phyloP scores from a whole-genome alignment of 768 basidiomycete genomes.

The Lactarius psammicola region DNA sequence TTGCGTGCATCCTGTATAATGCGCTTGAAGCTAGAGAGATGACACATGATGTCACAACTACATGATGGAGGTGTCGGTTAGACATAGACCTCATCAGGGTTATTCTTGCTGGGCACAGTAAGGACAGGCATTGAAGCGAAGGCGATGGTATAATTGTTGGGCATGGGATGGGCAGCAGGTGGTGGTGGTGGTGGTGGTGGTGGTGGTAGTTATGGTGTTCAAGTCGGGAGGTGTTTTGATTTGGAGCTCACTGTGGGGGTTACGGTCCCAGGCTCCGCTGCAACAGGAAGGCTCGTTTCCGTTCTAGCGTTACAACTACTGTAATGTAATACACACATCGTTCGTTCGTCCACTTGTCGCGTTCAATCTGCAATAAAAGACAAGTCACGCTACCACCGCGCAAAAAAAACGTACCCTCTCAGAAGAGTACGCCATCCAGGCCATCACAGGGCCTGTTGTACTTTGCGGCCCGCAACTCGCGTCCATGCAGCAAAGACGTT shows the following conservation, averaged over 20 bases:
- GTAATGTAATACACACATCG: neutral
- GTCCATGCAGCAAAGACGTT: constrained; percentile 75
- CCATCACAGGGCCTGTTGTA: constrained; percentile 38
- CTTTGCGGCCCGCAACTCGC: constrained; percentile 65
- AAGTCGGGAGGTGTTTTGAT: neutral
- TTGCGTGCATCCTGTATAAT: constrained; percentile 97
- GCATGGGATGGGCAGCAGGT: neutral
- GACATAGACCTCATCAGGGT: constrained; percentile 60
- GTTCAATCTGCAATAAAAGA: neutral
- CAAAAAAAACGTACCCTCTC: constrained; percentile 73
- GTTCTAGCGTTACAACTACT: too few relatives aligned
- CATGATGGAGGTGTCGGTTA: too few relatives aligned
- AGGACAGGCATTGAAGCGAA: constrained; percentile 29
- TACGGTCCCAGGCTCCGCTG: neutral
- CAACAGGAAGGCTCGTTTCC: too few relatives aligned
- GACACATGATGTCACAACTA: neutral
- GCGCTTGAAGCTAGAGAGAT: constrained; percentile 74
- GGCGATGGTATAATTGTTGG: neutral
- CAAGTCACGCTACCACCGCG: constrained; percentile 16
- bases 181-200: neutral
- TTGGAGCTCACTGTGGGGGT: neutral
- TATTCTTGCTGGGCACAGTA: constrained; percentile 78
- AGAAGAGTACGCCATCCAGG: constrained; percentile 52
- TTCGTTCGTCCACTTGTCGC: neutral
- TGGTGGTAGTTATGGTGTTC: neutral